phyloP scores from a whole-genome alignment of 139 green algal genomes.

The Coccomyxa sp. region DNA sequence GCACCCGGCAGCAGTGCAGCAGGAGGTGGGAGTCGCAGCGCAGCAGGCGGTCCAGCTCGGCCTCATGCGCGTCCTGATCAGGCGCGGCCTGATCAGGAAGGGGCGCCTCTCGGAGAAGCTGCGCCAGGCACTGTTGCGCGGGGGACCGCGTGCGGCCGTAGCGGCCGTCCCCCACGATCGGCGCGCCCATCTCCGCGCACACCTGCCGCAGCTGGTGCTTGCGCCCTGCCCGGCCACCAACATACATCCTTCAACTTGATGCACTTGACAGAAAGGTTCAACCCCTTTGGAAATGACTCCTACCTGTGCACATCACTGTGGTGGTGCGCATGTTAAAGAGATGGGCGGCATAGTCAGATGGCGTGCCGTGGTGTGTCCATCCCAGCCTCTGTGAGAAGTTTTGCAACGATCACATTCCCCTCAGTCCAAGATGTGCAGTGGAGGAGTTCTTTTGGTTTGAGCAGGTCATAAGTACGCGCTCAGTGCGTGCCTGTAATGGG shows the following conservation, averaged over 20 bases:
- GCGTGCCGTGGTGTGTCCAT: background rate
- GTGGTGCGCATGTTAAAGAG: background rate
- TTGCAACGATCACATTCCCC: background rate
- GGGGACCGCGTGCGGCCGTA: conserved; percentile 13
- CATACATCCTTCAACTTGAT: background rate
- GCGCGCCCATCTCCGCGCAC: conserved; percentile 27
- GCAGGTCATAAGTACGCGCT: background rate
- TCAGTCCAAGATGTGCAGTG: background rate
- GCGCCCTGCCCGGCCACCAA: conserved; percentile 12
- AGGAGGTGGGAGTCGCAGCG: background rate
- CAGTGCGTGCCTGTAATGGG: conserved; percentile 5
- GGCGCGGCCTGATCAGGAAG: background rate
- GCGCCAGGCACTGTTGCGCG: background rate
- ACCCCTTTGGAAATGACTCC: background rate
- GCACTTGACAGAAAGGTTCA: background rate
- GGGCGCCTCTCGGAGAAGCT: background rate
- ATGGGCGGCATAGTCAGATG: background rate
- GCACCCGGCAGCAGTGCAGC: background rate
- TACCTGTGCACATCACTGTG: background rate
- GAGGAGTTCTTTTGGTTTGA: background rate
- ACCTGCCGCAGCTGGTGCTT: conserved; percentile 54
- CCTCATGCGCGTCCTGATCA: background rate
- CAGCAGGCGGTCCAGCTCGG: background rate
- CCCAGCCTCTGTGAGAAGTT: background rate
- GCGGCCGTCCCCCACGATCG: conserved; percentile 38